Base-by-base conservation (phyloP, 1,284 basidiomycete species). In the Farysia itapuensis region DNA sequence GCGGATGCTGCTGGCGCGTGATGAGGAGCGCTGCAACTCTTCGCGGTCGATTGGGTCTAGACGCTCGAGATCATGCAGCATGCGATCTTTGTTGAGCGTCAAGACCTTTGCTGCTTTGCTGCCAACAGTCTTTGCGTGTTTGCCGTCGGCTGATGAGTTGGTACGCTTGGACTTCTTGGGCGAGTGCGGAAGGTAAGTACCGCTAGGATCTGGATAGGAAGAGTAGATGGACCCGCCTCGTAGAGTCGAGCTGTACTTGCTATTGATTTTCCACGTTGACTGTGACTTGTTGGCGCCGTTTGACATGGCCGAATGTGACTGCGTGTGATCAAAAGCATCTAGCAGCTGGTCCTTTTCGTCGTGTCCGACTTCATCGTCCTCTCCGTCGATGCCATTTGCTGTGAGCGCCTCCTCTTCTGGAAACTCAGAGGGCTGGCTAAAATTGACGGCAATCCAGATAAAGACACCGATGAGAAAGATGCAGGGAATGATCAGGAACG, bases 341-440 rank as follows among this genome's bases (percentile, higher is more conserved):
- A 60, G 39, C n/a, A 60, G 43, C 39, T 45, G 45, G n/a, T 53
- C 45, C 25, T 53, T 49, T 28, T 60, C 57, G 31, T 60, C 45
- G 28, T 46, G 28, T 9, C 31, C 25, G 2, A 34, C 26, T 2
- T 35, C 42, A 13, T 36, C 40, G 16, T 26, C 36, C 12, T 53
- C 39, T 23, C 31, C 25, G 12, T 49, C 32, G 30, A 41, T 39
- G 30, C 42, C 45, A 31, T 53, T 50, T 4, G 44, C 19, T 16
- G 15, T 11, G 22, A 37, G 26, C n/a, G 41, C 32, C 30, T 42
- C 48, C 31, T 60, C 47, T 4, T 42, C 20, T 39, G 39, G 39
- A 9, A 53, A 50, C 9, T 60, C 57, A 1, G 57, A 46, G 2
- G 57, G 50, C 19, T 46, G 38, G 21, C 57, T 43, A 21, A 60